phyloP scores from a whole-genome alignment of 192 early-diverging fungal genomes.

The Coemansia guatemalensis region DNA sequence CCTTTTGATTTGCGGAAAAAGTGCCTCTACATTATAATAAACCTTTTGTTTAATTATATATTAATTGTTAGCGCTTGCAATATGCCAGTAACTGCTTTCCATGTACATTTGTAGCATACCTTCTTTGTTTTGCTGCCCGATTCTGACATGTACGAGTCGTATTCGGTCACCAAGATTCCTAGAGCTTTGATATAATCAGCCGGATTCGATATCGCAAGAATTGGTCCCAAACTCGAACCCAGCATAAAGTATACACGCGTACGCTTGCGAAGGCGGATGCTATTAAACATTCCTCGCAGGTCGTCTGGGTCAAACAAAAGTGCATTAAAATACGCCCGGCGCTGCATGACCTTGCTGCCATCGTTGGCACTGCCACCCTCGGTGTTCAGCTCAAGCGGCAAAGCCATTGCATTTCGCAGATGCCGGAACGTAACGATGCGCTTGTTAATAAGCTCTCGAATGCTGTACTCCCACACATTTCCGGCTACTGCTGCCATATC shows the following conservation, averaged over 20 bases:
- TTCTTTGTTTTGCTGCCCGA: conserved; percentile 46
- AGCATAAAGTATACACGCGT: conserved; percentile 65
- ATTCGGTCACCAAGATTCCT: conserved; percentile 62
- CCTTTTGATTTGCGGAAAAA: conserved; percentile 53
- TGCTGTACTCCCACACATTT: conserved; percentile 54
- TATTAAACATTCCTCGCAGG: conserved; percentile 48
- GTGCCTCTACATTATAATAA: conserved; percentile 16
- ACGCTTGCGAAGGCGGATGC: conserved; percentile 48
- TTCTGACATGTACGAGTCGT: conserved; percentile 50
- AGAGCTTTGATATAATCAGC: conserved; percentile 65
- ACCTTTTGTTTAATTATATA: background rate
- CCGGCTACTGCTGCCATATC: conserved; percentile 35
- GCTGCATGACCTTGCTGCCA: conserved; percentile 17
- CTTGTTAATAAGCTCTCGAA: conserved; percentile 52
- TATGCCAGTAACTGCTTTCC: too few species aligned
- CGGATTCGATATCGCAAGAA: conserved; percentile 63
- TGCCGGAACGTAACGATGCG: conserved; percentile 56
- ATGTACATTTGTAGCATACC: background rate
- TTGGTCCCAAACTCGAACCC: conserved; percentile 62
- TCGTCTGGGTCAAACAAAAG: conserved; percentile 48
- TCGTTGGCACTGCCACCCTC: conserved; percentile 1
- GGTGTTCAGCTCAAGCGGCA: conserved; percentile 26
- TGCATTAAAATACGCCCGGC: conserved; percentile 49
- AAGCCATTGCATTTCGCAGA: conserved; percentile 48
- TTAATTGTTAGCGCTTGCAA: too few species aligned